Conservation (phyloP, 306 rosid species). For the Citrullus colocynthis region DNA sequence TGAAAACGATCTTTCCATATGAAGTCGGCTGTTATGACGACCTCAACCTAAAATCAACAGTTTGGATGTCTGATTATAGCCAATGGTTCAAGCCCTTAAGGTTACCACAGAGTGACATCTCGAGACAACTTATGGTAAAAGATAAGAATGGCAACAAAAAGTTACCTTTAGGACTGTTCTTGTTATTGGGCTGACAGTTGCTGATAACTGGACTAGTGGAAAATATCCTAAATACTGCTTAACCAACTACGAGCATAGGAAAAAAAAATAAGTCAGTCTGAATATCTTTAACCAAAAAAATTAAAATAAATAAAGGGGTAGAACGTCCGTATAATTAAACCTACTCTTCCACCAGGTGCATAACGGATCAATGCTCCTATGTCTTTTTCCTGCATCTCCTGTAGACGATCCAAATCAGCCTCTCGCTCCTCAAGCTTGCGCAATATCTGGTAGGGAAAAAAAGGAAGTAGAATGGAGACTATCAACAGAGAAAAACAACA, state of each 20-base stretch:
- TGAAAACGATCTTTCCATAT: constrained; percentile 93
- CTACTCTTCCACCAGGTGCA: constrained; percentile 90
- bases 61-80: background rate
- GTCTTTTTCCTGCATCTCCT: constrained; percentile 90
- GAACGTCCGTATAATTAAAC: constrained; percentile 5
- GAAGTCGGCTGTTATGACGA: constrained; percentile 55
- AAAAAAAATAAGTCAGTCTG: constrained; percentile 5
- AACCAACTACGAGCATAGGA: constrained; percentile 39
- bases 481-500: constrained; percentile 2
- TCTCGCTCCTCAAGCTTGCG: constrained; percentile 84
- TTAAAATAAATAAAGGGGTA: background rate
- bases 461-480: background rate
- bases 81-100: background rate
- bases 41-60: constrained; percentile 46
- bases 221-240: constrained; percentile 77
- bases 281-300: constrained; percentile 4
- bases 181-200: constrained; percentile 92
- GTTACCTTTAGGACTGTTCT: constrained; percentile 91
- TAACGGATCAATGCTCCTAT: constrained; percentile 83
- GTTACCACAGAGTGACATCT: background rate
- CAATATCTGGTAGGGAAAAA: constrained; percentile 34
- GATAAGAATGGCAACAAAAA: background rate
- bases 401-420: constrained; percentile 71
- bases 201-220: constrained; percentile 82
- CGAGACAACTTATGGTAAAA: background rate